phyloP scores from a whole-genome alignment of 805 yeast genomes.

The Yamadazyma ubonensis region DNA sequence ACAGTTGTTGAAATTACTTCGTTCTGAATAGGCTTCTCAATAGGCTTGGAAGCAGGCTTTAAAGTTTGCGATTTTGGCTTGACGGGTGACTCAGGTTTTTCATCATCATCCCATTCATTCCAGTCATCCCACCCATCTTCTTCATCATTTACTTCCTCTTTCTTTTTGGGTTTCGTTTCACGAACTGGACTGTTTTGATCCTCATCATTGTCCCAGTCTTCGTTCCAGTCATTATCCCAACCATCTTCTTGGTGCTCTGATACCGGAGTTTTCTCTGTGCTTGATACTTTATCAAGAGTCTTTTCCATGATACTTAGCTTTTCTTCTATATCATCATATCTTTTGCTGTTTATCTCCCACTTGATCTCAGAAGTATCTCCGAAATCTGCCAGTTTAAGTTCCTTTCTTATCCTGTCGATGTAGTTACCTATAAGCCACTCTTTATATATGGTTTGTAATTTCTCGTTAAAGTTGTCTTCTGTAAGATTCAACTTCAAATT shows the following conservation, averaged over 20 bases:
- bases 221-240: slow-evolving; percentile 31
- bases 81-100: slow-evolving; percentile 9
- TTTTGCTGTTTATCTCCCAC: slow-evolving; percentile 11
- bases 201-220: slow-evolving; percentile 12
- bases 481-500: slow-evolving; percentile 21
- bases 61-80: background rate
- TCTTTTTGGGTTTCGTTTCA: background rate
- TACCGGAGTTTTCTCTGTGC: slow-evolving; percentile 1
- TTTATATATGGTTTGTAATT: slow-evolving; percentile 26
- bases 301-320: slow-evolving; percentile 13
- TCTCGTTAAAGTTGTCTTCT: slow-evolving; percentile 20
- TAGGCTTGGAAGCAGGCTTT: background rate
- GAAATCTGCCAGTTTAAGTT: slow-evolving; percentile 19
- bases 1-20: slow-evolving; percentile 8
- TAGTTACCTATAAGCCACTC: slow-evolving; percentile 35
- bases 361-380: slow-evolving; percentile 16
- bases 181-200: background rate
- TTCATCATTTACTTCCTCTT: slow-evolving; percentile 8
- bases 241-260: slow-evolving; percentile 13
- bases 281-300: slow-evolving; percentile 9
- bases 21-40: too few species aligned
- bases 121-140: slow-evolving; percentile 21
- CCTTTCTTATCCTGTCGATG: slow-evolving; percentile 27
- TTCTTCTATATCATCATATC: slow-evolving; percentile 13
- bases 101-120: slow-evolving; percentile 26